These are phyloP conservation scores for Cutaneotrichosporon arboriforme DNA, from an alignment of 1,284 basidiomycete species.

Conservation along the genomic window DNA sequence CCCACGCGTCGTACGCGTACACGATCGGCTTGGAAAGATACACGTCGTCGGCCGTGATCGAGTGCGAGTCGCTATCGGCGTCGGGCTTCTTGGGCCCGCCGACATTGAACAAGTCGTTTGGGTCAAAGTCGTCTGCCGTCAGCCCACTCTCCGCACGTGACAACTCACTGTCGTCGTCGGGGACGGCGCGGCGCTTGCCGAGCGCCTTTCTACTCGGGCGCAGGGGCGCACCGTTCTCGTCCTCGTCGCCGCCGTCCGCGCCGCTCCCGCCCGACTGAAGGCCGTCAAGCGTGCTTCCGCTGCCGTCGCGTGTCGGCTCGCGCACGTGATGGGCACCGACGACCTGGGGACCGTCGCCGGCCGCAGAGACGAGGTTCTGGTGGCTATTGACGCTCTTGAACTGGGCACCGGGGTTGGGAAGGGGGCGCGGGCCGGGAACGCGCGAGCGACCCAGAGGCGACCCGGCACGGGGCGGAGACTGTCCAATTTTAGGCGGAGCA, in stretches of 20 bases:
- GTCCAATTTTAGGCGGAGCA: conserved; percentile 6
- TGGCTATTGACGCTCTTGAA: conserved; percentile 19
- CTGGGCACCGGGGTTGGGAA: conserved; percentile 28
- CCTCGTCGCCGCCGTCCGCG: conserved; percentile 12
- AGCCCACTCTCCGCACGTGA: not conserved
- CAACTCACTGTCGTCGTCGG: conserved; percentile 39
- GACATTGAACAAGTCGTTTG: conserved; percentile 41
- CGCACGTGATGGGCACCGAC: not conserved
- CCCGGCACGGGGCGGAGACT: conserved; percentile 17
- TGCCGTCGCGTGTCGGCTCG: not conserved
- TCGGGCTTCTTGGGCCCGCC: conserved; percentile 7
- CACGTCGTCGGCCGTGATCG: conserved; percentile 31
- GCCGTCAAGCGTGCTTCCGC: conserved; percentile 3
- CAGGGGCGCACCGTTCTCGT: conserved; percentile 21
- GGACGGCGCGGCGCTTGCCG: conserved; percentile 40
- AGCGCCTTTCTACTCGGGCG: conserved; percentile 45
- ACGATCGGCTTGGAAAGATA: conserved; percentile 30
- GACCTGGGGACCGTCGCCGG: not conserved
- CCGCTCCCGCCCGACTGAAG: not conserved
- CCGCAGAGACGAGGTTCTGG: conserved; percentile 2
- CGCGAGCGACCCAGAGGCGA: conserved; percentile 29
- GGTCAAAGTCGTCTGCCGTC: conserved; percentile 32
- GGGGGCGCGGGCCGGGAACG: conserved; percentile 27
- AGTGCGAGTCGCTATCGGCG: conserved; percentile 22
- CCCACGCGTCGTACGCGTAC: conserved; percentile 48